Evolutionary conservation across 75 land plant genomes (phyloP).

Genomic region (Ceratopteris richardii): DNA sequence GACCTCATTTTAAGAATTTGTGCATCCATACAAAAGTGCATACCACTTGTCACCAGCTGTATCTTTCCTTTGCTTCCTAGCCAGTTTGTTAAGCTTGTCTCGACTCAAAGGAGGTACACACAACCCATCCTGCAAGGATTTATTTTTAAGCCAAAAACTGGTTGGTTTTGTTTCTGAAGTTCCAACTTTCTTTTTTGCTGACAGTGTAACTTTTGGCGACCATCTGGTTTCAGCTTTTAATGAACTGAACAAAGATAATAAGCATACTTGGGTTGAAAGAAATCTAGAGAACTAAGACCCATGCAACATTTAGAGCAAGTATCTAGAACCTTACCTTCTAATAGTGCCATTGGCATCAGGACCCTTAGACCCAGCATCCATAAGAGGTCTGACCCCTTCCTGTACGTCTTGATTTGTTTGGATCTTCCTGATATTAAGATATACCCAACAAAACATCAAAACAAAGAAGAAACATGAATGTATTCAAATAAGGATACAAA

Average conservation of each 20-base stretch:
- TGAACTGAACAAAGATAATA: background rate
- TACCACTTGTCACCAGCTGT: constrained; percentile 76
- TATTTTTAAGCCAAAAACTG: constrained; percentile 22
- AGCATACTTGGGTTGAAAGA: background rate
- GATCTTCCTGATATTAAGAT: no score
- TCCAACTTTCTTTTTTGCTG: background rate
- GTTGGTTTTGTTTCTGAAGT: background rate
- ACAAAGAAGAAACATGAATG: background rate
- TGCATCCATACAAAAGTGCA: background rate
- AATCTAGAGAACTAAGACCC: background rate
- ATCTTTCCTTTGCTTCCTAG: constrained; percentile 50
- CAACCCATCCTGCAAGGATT: constrained; percentile 61
- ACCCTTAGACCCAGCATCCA: no score
- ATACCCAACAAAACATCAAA: no score
- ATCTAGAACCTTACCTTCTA: background rate
- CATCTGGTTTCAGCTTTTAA: background rate
- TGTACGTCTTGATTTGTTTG: no score
- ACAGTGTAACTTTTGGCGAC: background rate
- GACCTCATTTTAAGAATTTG: no score
- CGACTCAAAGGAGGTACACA: constrained; percentile 72
- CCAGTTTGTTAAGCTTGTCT: constrained; percentile 51
- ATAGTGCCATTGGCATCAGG: no score
- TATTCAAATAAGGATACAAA: no score
- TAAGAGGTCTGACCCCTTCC: no score
- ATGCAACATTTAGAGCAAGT: background rate